Conservation (phyloP, 345 rosid genomes). For the Clausena lansium region DNA sequence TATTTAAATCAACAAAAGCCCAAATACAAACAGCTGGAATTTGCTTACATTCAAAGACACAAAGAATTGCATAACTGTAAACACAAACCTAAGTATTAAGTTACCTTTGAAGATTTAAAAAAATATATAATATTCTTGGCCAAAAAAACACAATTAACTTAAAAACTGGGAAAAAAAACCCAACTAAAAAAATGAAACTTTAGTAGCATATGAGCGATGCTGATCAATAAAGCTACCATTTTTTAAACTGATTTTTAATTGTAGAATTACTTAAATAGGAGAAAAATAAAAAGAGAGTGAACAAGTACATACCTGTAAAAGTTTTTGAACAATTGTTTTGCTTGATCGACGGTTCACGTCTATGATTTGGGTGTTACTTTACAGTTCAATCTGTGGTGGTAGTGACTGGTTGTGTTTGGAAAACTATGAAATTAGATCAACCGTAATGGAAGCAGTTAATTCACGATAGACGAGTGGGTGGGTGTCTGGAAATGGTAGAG, state of each 20-base stretch:
- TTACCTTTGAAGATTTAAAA: conserved; percentile 10
- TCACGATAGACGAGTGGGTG: too few relatives aligned
- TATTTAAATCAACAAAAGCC: background rate
- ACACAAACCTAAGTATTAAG: conserved; percentile 21
- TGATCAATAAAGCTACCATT: background rate
- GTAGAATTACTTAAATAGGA: background rate
- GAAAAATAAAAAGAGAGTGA: background rate
- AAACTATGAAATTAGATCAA: too few relatives aligned
- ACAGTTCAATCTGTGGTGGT: too few relatives aligned
- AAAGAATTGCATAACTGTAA: background rate
- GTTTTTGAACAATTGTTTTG: too few relatives aligned
- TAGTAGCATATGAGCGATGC: background rate
- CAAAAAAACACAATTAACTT: background rate
- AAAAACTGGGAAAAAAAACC: background rate
- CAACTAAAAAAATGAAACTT: background rate
- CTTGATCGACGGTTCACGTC: too few relatives aligned
- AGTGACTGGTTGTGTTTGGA: too few relatives aligned
- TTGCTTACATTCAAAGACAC: background rate
- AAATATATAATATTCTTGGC: background rate
- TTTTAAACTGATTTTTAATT: background rate
- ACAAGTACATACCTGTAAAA: background rate
- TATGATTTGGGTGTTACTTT: too few relatives aligned
- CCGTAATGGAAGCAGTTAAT: too few relatives aligned
- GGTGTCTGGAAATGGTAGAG: too few relatives aligned
- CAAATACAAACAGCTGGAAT: background rate